Percentiles rank a stretch among this genome's conserved stretches.
phyloP scores from a whole-genome alignment of 257 asterid genomes.

The Avicennia marina region DNA sequence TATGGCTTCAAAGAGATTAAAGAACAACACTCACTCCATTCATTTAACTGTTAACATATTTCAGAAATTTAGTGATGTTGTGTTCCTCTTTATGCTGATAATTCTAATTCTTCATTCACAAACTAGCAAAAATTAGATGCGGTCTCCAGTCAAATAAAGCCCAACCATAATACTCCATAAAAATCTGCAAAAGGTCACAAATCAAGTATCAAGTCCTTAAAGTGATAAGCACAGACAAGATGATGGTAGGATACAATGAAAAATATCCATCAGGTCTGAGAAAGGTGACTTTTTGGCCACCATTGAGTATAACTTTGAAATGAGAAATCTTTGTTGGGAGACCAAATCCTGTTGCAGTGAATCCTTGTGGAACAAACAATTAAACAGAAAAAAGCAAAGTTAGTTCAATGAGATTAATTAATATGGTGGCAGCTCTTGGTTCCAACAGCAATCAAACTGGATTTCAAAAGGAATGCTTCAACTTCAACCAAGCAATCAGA shows the following conservation, averaged over 20 bases:
- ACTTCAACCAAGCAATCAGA: neutral
- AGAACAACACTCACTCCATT: slow-evolving; percentile 26
- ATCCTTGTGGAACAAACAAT: slow-evolving; percentile 38
- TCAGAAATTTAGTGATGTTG: slow-evolving; percentile 16
- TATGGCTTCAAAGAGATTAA: slow-evolving; percentile 67
- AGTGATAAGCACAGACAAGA: neutral
- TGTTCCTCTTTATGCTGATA: slow-evolving; percentile 6
- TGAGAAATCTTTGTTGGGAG: slow-evolving; percentile 70
- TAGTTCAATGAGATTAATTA: slow-evolving; percentile 3
- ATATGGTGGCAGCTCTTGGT: neutral
- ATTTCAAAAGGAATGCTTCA: neutral
- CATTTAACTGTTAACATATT: neutral
- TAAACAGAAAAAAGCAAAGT: slow-evolving; percentile 6
- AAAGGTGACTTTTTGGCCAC: slow-evolving; percentile 80
- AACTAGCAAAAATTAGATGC: slow-evolving; percentile 7
- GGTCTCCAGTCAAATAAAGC: neutral
- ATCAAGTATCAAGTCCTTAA: slow-evolving; percentile 1
- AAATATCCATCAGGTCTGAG: slow-evolving; percentile 93
- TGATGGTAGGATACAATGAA: slow-evolving; percentile 77
- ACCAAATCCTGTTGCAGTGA: slow-evolving; percentile 60
- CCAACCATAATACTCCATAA: neutral
- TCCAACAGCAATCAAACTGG: neutral
- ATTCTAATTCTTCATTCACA: slow-evolving; percentile 1
- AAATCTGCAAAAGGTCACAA: no score
- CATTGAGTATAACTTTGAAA: slow-evolving; percentile 75